Percentiles rank a stretch among this genome's conserved stretches.
Evolutionary conservation across 352 stramenopile genomes (phyloP).

Genomic region (Phytophthora cryptogea): DNA sequence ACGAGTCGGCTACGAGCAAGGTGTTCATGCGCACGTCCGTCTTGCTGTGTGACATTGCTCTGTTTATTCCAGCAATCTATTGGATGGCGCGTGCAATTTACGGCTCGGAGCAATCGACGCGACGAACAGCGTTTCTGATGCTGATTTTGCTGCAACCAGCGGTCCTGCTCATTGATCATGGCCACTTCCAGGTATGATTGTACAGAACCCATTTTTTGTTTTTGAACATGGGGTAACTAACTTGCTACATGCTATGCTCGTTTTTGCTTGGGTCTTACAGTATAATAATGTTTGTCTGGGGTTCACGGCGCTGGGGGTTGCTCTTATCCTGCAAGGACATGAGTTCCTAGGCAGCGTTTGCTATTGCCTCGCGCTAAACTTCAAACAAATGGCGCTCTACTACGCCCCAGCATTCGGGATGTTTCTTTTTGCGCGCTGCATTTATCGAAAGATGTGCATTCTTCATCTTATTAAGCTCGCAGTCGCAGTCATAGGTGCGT

Average conservation of each 20-base stretch:
- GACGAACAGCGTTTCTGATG: conserved; percentile 61
- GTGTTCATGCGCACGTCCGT: conserved; percentile 94
- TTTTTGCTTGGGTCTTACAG: conserved; percentile 32
- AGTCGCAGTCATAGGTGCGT: conserved; percentile 89
- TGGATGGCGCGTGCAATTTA: conserved; percentile 54
- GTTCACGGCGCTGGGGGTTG: conserved; percentile 73
- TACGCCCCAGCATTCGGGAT: conserved; percentile 95
- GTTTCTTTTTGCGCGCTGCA: conserved; percentile 91
- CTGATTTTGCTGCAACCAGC: conserved; percentile 87
- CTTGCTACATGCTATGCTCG: neutral
- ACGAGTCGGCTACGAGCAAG: conserved; percentile 85
- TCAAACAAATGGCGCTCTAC: conserved; percentile 99
- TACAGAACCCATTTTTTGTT: neutral
- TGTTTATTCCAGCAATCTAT: conserved; percentile 87
- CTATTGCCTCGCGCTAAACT: conserved; percentile 96
- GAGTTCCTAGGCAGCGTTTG: conserved; percentile 83
- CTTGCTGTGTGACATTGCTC: conserved; percentile 89
- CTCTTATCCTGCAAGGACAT: conserved; percentile 70
- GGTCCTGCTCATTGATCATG: conserved; percentile 96
- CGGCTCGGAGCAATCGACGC: conserved; percentile 53
- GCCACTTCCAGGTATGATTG: conserved; percentile 95
- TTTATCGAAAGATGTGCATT: conserved; percentile 55
- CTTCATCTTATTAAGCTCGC: conserved; percentile 75
- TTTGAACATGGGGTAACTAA: neutral
- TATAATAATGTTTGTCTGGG: conserved; percentile 99